Percentiles rank a stretch among this genome's conserved stretches.
Evolutionary conservation across 192 early-diverging fungal genomes (phyloP).

Genomic region (Piromyces sp.): DNA sequence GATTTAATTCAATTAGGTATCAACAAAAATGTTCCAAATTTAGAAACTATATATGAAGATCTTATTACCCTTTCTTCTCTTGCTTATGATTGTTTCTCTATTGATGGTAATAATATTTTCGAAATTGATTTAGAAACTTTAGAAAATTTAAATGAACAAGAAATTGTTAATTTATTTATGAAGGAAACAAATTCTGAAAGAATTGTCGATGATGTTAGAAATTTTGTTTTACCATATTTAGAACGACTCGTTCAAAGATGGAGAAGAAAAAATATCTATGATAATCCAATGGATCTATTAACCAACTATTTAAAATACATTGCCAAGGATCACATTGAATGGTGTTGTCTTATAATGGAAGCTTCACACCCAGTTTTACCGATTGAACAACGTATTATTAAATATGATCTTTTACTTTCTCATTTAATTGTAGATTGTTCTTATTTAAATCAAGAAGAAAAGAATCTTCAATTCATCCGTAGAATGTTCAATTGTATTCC

Average conservation of each 20-base stretch:
- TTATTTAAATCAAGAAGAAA: neutral
- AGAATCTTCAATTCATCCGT: neutral
- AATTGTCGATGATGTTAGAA: neutral
- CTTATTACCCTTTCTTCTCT: conserved; percentile 34
- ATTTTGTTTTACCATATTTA: neutral
- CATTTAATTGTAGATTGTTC: neutral
- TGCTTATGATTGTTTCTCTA: conserved; percentile 32
- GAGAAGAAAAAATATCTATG: conserved; percentile 1
- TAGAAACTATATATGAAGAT: conserved; percentile 32
- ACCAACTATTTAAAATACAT: neutral
- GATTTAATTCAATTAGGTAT: conserved; percentile 29
- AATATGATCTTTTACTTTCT: neutral
- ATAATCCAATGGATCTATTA: neutral
- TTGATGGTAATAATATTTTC: conserved; percentile 4
- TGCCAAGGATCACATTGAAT: neutral
- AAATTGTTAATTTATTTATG: neutral
- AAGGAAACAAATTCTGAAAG: neutral
- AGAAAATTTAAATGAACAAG: conserved; percentile 4
- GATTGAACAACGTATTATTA: neutral
- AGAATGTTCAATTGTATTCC: neutral
- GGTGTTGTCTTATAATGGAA: neutral
- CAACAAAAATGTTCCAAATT: conserved; percentile 19
- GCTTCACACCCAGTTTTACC: neutral
- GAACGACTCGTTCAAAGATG: conserved; percentile 15
- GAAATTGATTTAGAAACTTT: conserved; percentile 14